These are phyloP conservation scores for Penicillium sp. DNA, from an alignment of 2,329 filamentous ascomycete species.

Conservation along the genomic window DNA sequence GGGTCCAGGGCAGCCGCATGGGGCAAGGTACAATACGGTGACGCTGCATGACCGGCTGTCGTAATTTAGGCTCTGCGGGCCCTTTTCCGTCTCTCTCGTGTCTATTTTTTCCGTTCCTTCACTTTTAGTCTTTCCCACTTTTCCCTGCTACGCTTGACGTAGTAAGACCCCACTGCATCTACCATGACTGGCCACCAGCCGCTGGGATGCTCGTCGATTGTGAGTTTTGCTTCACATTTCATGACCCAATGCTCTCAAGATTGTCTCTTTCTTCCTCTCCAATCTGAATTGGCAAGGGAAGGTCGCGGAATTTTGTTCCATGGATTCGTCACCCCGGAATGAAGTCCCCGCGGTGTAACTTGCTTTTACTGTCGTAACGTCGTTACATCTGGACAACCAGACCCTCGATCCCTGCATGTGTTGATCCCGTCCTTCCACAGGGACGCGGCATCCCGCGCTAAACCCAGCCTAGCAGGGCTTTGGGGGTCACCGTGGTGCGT, in stretches of 20 bases:
- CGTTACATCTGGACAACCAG: slow-evolving; percentile 7
- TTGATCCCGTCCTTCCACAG: slow-evolving; percentile 15
- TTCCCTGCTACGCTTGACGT: not conserved
- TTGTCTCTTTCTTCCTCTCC: not conserved
- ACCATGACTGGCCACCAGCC: no score
- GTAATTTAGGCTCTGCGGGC: not conserved
- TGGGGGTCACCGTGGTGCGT: slow-evolving; percentile 7
- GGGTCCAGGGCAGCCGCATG: slow-evolving; percentile 6
- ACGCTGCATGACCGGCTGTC: slow-evolving; percentile 9
- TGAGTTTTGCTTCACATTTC: not conserved
- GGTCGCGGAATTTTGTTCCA: slow-evolving; percentile 10
- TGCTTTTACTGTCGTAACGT: not conserved
- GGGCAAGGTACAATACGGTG: slow-evolving; percentile 14
- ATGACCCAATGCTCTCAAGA: not conserved
- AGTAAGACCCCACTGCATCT: not conserved
- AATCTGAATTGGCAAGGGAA: not conserved
- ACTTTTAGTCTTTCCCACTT: not conserved
- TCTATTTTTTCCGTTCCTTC: not conserved
- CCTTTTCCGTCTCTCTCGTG: not conserved
- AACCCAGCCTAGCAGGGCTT: slow-evolving; percentile 11
- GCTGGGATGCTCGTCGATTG: not conserved
- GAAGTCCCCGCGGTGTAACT: slow-evolving; percentile 7
- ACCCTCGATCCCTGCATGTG: slow-evolving; percentile 6
- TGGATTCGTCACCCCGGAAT: slow-evolving; percentile 24
- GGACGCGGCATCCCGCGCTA: slow-evolving; percentile 14